A percentile compares a stretch with the other conserved stretches of the same genome.
These are phyloP conservation scores for Pyrrhoderma noxium DNA, from an alignment of 1,284 basidiomycete genomes.

Conservation along the genomic window DNA sequence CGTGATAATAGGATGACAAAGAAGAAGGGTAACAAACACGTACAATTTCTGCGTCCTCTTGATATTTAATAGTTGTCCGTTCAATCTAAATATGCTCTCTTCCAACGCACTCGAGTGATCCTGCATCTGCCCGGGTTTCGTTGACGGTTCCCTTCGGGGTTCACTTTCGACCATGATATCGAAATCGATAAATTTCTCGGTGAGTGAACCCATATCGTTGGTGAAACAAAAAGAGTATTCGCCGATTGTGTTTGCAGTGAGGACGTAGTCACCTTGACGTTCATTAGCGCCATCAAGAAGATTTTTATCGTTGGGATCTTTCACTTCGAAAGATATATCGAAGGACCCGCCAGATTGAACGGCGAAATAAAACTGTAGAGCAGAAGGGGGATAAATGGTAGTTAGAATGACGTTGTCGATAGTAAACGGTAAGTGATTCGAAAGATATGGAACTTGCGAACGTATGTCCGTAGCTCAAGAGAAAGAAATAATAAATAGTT, in stretches of 20 bases:
- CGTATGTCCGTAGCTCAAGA: neutral
- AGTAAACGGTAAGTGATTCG: neutral
- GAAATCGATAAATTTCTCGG: constrained; percentile 88
- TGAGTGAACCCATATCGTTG: constrained; percentile 88
- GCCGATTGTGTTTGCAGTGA: constrained; percentile 89
- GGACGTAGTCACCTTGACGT: constrained; percentile 93
- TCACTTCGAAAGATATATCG: constrained; percentile 93
- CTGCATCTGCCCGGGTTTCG: constrained; percentile 75
- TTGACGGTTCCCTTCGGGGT: constrained; percentile 75
- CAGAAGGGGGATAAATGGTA: constrained; percentile 46
- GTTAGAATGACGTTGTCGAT: constrained; percentile 25
- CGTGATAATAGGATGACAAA: neutral
- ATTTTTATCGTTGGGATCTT: constrained; percentile 82
- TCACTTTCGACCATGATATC: constrained; percentile 98
- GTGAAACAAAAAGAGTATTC: constrained; percentile 99
- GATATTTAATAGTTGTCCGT: constrained; percentile 77
- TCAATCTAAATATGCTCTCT: constrained; percentile 88
- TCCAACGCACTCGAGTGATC: constrained; percentile 89
- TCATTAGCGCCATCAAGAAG: constrained; percentile 83
- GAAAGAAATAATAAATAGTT: neutral
- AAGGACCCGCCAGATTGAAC: constrained; percentile 97
- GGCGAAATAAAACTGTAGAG: constrained; percentile 21
- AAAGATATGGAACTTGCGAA: neutral
- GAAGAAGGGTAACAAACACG: constrained; percentile 24
- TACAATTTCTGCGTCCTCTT: constrained; percentile 91